phyloP scores from a whole-genome alignment of 139 green algal genomes.

The Gonium pectorale region DNA sequence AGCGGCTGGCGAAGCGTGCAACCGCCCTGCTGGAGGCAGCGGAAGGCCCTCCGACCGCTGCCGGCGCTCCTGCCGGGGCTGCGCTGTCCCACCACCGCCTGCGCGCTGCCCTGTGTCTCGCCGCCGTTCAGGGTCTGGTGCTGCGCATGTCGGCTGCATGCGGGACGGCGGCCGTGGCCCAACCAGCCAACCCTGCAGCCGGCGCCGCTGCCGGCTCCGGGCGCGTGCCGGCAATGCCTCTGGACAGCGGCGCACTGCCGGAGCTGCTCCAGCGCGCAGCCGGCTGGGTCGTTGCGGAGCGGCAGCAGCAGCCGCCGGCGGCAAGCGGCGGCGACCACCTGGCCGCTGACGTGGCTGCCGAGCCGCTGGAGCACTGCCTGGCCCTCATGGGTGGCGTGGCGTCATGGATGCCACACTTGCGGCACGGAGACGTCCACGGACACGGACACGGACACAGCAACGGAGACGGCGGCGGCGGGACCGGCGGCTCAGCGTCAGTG shows the following conservation, averaged over 20 bases:
- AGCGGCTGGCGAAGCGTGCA: too few relatives aligned
- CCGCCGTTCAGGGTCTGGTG: neutral
- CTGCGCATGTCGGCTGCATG: neutral
- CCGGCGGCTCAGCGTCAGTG: neutral
- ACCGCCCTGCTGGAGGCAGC: too few relatives aligned
- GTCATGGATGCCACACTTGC: neutral
- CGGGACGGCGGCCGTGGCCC: too few relatives aligned
- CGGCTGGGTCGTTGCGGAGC: slow-evolving; percentile 1
- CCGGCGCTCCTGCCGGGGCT: too few relatives aligned
- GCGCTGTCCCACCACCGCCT: too few relatives aligned
- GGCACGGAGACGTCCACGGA: neutral
- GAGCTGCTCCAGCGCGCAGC: neutral
- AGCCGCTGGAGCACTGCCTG: slow-evolving; percentile 17
- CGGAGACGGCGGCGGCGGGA: neutral
- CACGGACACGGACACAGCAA: too few relatives aligned
- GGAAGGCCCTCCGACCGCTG: too few relatives aligned
- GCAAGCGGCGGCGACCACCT: neutral
- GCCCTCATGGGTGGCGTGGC: neutral
- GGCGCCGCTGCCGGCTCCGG: neutral
- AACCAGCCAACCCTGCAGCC: neutral
- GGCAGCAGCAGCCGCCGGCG: neutral
- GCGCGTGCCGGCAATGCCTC: neutral
- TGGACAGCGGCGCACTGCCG: neutral
- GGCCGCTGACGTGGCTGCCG: neutral
- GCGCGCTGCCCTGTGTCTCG: slow-evolving; percentile 2